Evolutionary conservation across 2,329 filamentous ascomycete genomes (phyloP), one percentile per base, ranked within the genome.

Genomic region (Helicocarpus griseus): DNA sequence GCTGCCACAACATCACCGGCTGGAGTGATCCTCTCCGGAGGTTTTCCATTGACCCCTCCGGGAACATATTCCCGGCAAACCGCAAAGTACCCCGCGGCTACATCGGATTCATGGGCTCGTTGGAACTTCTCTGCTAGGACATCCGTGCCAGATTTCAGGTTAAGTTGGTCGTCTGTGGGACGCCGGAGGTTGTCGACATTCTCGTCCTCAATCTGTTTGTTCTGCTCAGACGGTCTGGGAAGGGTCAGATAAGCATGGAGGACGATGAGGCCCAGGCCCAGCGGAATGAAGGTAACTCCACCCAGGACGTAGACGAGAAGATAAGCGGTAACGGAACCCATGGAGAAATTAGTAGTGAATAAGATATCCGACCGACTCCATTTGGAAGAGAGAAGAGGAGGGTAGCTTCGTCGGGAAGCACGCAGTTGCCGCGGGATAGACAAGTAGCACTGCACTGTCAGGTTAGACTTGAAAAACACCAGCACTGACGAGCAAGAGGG

Each of bases 21-120:
- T 5, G 89, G 88, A 0, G 87, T 91, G 29, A 83, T 81, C 54
- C 89, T 81, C 71, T 95, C 90, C 53, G 91, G 89, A 5, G 90
- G 89, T 70, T 91, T 95, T 54, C 89, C 88, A 73, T 94, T 94
- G 67, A 95, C 85, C 39, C 89, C 90, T 65, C 89, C 89, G 39
- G 90, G 88, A 0, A 88, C 87, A 70, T 93, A 96, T 72, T 95
- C 89, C 65, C 90, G 81, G 65, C 87, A 94, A 14, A 96, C 89
- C n/a, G 89, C 88, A 68, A 96, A 96, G 71, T 94, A 96, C 17
- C 89, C 90, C 7, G 89, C 87, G 1, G 89, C 87, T 38, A 89
- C 86, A 63, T 94, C 88, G 31, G 82, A 76, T 53, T 89, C 85
- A 57, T 82, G 77, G 19, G 76, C 69, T 31, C 78, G 68, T 62